phyloP scores from a whole-genome alignment of 2,329 filamentous ascomycete genomes.

The Colletotrichum sp. region DNA sequence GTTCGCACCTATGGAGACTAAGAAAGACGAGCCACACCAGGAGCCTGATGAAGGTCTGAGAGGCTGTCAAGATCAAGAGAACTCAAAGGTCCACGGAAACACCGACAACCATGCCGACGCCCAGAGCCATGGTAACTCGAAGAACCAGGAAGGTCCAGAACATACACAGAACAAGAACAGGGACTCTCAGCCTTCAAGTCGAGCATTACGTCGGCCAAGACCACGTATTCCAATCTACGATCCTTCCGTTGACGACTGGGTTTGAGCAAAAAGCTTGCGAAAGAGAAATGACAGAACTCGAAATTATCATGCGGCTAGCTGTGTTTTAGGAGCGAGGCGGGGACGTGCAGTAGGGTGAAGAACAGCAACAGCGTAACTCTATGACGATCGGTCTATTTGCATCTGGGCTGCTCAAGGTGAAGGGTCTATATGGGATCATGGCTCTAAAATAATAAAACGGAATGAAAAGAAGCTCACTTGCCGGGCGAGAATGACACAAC shows the following conservation, averaged over 20 bases:
- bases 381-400: background rate
- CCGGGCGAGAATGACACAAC: conserved; percentile 77
- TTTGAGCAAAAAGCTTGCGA: background rate
- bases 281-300: background rate
- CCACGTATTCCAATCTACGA: background rate
- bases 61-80: background rate
- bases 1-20: background rate
- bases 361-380: background rate
- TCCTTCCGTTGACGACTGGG: background rate
- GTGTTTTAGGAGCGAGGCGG: background rate
- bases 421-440: background rate
- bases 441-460: background rate
- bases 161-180: background rate
- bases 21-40: background rate
- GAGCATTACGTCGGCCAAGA: background rate
- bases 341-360: background rate
- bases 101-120: background rate
- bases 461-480: conserved; percentile 9
- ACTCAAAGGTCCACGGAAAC: background rate
- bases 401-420: background rate
- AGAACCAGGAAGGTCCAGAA: background rate
- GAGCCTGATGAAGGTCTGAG: background rate
- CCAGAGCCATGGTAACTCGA: background rate
- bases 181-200: background rate
- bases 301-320: background rate